Conservation (phyloP, 2,329 filamentous ascomycete species). For the Ascochyta clinopodiicola region DNA sequence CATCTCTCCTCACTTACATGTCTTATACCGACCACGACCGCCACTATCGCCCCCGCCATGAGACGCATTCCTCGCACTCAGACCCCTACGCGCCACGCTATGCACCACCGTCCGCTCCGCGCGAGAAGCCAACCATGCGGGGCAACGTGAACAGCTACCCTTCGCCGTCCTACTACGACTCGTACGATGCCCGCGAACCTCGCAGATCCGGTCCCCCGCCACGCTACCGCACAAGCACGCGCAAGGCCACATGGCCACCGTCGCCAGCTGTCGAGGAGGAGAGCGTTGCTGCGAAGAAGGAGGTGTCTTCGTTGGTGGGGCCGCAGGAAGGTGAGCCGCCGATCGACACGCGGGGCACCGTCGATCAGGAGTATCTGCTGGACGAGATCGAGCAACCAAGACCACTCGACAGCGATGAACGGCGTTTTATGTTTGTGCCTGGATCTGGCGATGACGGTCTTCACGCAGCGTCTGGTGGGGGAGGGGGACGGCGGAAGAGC, state of each 20-base stretch:
- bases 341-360: conserved; percentile 67
- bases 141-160: conserved; percentile 26
- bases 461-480: neutral
- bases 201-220: conserved; percentile 24
- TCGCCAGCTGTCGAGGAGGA: conserved; percentile 75
- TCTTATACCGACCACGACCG: conserved; percentile 37
- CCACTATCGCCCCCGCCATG: conserved; percentile 20
- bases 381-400: conserved; percentile 60
- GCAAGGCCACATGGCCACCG: conserved; percentile 59
- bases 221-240: conserved; percentile 26
- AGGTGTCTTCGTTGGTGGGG: conserved; percentile 55
- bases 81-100: conserved; percentile 15
- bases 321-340: conserved; percentile 57
- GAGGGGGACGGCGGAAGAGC: conserved; percentile 37
- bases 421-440: conserved; percentile 68
- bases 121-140: conserved; percentile 14
- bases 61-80: conserved; percentile 17
- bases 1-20: conserved; percentile 20
- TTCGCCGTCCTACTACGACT: conserved; percentile 21
- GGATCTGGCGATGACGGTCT: conserved; percentile 16
- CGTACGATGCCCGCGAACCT: conserved; percentile 43
- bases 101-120: conserved; percentile 3
- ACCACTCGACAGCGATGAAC: conserved; percentile 60
- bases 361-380: conserved; percentile 73
- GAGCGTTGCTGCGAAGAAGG: conserved; percentile 65